These are phyloP conservation scores for Quercus wislizeni DNA, from an alignment of 306 rosid genomes.

Conservation along the genomic window DNA sequence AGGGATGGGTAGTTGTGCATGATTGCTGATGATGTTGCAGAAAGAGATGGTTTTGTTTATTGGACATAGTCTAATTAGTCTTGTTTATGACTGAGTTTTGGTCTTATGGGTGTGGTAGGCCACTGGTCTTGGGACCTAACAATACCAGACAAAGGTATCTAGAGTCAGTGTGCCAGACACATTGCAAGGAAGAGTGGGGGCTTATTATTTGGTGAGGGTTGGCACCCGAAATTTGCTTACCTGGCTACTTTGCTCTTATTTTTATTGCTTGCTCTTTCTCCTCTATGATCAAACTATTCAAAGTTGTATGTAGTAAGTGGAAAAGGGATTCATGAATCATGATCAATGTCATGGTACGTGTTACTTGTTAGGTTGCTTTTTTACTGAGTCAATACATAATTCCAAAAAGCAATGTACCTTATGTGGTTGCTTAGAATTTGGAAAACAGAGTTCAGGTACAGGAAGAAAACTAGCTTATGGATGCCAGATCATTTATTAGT, in stretches of 20 bases:
- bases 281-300: neutral
- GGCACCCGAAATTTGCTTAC: slow-evolving; percentile 40
- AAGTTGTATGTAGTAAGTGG: neutral
- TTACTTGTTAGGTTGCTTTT: neutral
- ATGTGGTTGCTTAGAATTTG: neutral
- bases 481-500: too few species aligned
- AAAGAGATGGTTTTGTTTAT: neutral
- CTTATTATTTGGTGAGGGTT: slow-evolving; percentile 36
- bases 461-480: neutral
- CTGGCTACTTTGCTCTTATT: slow-evolving; percentile 13
- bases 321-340: neutral
- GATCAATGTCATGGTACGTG: neutral
- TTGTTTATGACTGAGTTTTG: neutral
- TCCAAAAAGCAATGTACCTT: neutral
- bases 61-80: neutral
- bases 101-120: slow-evolving; percentile 44
- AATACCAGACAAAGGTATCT: slow-evolving; percentile 5
- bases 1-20: slow-evolving; percentile 37
- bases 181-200: neutral
- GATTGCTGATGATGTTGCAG: slow-evolving; percentile 15
- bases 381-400: neutral
- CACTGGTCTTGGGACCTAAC: slow-evolving; percentile 27
- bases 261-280: neutral
- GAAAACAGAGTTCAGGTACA: neutral
- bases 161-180: slow-evolving; percentile 15